These are phyloP conservation scores for Aspergillaceae sp. DNA, from an alignment of 2,329 filamentous ascomycete genomes.

Conservation along the genomic window DNA sequence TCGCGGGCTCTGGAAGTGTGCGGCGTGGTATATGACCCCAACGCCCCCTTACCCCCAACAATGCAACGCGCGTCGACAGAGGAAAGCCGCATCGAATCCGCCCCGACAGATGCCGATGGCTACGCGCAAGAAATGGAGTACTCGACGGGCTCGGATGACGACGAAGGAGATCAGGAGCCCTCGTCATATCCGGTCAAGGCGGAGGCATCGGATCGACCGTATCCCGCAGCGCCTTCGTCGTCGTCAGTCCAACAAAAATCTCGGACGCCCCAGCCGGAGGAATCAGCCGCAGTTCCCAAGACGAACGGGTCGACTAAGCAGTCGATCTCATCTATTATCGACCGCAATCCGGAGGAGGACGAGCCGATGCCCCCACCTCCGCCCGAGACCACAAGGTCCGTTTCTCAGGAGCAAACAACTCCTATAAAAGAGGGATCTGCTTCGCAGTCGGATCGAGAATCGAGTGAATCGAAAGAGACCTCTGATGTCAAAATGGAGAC, in stretches of 20 bases:
- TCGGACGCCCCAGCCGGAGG: slow-evolving; percentile 3
- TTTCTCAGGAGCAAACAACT: slow-evolving; percentile 6
- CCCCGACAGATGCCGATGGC: slow-evolving; percentile 21
- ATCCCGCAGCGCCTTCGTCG: slow-evolving; percentile 9
- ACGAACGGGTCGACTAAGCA: slow-evolving; percentile 28
- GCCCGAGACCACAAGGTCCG: slow-evolving; percentile 14
- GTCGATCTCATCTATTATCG: slow-evolving; percentile 33
- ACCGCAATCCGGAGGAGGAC: slow-evolving; percentile 23
- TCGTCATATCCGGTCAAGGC: slow-evolving; percentile 21
- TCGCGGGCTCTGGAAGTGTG: slow-evolving; percentile 33
- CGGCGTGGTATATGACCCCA: slow-evolving; percentile 31
- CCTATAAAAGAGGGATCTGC: not conserved
- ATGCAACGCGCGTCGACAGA: slow-evolving; percentile 28
- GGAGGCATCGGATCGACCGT: slow-evolving; percentile 16
- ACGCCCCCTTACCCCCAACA: slow-evolving; percentile 26
- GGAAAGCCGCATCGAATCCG: slow-evolving; percentile 24
- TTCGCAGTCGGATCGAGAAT: not conserved
- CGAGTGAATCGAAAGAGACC: slow-evolving; percentile 11
- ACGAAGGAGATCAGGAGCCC: slow-evolving; percentile 17
- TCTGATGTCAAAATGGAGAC: slow-evolving; percentile 14
- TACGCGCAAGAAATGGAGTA: slow-evolving; percentile 24
- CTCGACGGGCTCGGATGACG: slow-evolving; percentile 23
- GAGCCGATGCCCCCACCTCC: slow-evolving; percentile 13
- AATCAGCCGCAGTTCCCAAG: slow-evolving; percentile 4
- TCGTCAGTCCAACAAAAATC: not conserved